Percentiles rank a stretch among this genome's conserved stretches.
Evolutionary conservation across 495 filamentous ascomycete genomes (phyloP).

Genomic region (Thermothielavioides terrestris): DNA sequence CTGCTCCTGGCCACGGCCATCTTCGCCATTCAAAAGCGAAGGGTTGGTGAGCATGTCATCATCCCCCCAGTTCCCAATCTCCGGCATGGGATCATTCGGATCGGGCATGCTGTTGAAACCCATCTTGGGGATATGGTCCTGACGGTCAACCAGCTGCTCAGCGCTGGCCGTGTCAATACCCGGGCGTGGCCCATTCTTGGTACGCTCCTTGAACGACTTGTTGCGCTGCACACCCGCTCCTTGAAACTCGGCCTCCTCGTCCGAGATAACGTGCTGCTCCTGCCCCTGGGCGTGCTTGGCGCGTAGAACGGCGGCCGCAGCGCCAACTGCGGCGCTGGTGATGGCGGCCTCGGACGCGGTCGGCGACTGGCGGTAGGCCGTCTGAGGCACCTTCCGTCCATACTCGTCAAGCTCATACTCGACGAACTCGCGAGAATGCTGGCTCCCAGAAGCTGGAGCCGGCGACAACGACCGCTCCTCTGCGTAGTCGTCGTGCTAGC

Average conservation of each 20-base stretch:
- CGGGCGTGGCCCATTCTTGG: constrained; percentile 38
- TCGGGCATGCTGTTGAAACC: constrained; percentile 56
- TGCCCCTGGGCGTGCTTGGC: constrained; percentile 25
- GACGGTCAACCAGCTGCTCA: constrained; percentile 50
- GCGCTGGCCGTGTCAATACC: constrained; percentile 68
- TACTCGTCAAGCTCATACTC: constrained; percentile 48
- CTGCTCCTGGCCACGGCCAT: constrained; percentile 22
- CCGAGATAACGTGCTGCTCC: constrained; percentile 27
- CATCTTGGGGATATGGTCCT: constrained; percentile 49
- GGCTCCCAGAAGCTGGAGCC: constrained; percentile 21
- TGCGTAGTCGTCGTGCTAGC: constrained; percentile 21
- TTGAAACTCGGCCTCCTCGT: constrained; percentile 20
- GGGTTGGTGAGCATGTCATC: constrained; percentile 44
- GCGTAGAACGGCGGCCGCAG: constrained; percentile 40
- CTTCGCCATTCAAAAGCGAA: constrained; percentile 32
- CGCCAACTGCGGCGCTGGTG: constrained; percentile 42
- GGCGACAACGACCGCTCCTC: constrained; percentile 9
- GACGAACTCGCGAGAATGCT: constrained; percentile 22
- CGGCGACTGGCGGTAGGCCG: constrained; percentile 32
- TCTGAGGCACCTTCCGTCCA: constrained; percentile 42
- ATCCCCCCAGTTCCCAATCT: constrained; percentile 54
- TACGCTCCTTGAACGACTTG: constrained; percentile 49
- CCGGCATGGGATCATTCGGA: constrained; percentile 54
- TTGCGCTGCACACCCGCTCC: constrained; percentile 37
- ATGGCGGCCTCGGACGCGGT: constrained; percentile 44